These are phyloP conservation scores for Cyberlindnera xylosilytica DNA, from an alignment of 805 yeast genomes.

Conservation along the genomic window DNA sequence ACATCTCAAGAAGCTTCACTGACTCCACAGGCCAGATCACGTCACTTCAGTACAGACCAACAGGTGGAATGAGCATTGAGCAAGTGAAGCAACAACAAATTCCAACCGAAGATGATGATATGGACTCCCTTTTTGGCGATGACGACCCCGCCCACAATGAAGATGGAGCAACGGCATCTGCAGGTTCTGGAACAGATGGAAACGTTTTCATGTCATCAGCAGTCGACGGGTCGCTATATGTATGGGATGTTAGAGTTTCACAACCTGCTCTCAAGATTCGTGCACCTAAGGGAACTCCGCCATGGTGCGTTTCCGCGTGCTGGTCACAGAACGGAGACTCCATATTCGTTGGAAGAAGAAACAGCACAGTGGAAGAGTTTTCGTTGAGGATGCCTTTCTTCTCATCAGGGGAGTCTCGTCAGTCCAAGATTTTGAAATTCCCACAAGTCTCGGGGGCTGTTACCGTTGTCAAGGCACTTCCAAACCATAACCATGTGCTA, in stretches of 20 bases:
- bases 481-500: slow-evolving; percentile 72
- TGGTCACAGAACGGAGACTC: slow-evolving; percentile 86
- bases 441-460: slow-evolving; percentile 92
- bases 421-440: slow-evolving; percentile 60
- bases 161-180: slow-evolving; percentile 24
- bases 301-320: slow-evolving; percentile 89
- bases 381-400: slow-evolving; percentile 55
- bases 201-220: slow-evolving; percentile 72
- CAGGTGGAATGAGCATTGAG: slow-evolving; percentile 28
- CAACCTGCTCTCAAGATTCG: slow-evolving; percentile 45
- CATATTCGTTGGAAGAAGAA: slow-evolving; percentile 84
- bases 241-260: slow-evolving; percentile 75
- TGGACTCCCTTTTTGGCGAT: slow-evolving; percentile 59
- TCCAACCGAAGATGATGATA: slow-evolving; percentile 36
- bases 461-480: slow-evolving; percentile 73
- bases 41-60: slow-evolving; percentile 67
- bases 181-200: slow-evolving; percentile 29
- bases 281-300: slow-evolving; percentile 70
- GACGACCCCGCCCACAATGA: slow-evolving; percentile 43
- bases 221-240: slow-evolving; percentile 73
- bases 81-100: slow-evolving; percentile 17
- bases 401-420: slow-evolving; percentile 39
- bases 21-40: slow-evolving; percentile 79
- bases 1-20: slow-evolving; percentile 41
- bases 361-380: slow-evolving; percentile 78